Conservation (phyloP, 768 basidiomycete species). For the Cubamyces sp. region DNA sequence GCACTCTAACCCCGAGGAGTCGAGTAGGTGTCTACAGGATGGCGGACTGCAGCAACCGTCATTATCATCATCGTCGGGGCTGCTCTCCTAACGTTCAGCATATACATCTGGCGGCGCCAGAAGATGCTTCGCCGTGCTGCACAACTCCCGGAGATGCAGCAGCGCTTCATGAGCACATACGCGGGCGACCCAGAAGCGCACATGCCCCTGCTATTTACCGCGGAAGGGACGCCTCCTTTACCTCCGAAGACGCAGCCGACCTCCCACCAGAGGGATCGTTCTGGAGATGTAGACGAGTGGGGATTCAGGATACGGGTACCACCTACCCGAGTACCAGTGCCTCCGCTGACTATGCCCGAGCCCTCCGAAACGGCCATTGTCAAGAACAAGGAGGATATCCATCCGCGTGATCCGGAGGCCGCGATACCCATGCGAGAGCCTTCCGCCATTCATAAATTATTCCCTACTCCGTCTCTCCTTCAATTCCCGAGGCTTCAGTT, state of each 20-base stretch:
- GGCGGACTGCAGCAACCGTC: slow-evolving; percentile 20
- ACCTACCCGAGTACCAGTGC: slow-evolving; percentile 12
- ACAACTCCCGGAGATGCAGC: slow-evolving; percentile 16
- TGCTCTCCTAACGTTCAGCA: slow-evolving; percentile 16
- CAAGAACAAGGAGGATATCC: neutral
- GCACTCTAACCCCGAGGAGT: neutral
- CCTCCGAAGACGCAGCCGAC: slow-evolving; percentile 14
- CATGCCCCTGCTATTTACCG: slow-evolving; percentile 7
- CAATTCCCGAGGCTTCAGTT: slow-evolving; percentile 9
- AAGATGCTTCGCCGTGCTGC: slow-evolving; percentile 4
- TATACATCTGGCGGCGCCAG: slow-evolving; percentile 18
- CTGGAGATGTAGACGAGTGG: slow-evolving; percentile 9
- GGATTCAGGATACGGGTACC: slow-evolving; percentile 7
- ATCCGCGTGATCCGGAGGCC: neutral
- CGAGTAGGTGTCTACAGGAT: slow-evolving; percentile 20
- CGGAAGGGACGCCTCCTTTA: neutral
- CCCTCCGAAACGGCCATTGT: neutral
- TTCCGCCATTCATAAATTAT: neutral
- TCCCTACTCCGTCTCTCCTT: slow-evolving; percentile 1
- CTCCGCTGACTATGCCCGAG: slow-evolving; percentile 10
- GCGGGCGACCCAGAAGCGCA: slow-evolving; percentile 16
- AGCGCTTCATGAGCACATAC: slow-evolving; percentile 16
- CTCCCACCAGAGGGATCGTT: neutral
- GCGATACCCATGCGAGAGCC: slow-evolving; percentile 12
- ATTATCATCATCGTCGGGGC: slow-evolving; percentile 22